Percentiles rank a stretch among this genome's conserved stretches.
Conservation (phyloP, 768 basidiomycete genomes). For the Podaxis sp. region DNA sequence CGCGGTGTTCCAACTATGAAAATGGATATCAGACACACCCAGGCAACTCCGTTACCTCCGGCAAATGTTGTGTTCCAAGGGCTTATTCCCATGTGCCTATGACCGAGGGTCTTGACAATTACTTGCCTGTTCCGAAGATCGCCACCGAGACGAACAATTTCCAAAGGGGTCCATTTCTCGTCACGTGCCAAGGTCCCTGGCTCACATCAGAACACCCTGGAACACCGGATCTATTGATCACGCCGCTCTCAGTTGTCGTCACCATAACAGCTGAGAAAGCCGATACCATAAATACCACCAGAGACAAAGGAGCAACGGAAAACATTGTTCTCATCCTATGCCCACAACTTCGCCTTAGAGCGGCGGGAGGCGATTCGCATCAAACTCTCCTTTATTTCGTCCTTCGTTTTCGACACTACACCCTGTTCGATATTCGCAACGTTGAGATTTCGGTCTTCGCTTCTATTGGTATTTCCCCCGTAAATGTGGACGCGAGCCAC, state of each 20-base stretch:
- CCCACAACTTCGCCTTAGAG: not conserved
- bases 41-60: no score
- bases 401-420: not conserved
- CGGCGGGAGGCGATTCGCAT: not conserved
- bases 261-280: not conserved
- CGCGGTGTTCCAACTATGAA: no score
- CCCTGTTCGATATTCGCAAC: not conserved
- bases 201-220: not conserved
- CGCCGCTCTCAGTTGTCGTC: not conserved
- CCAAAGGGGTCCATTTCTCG: not conserved
- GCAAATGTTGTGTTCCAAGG: no score
- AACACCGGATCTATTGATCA: not conserved
- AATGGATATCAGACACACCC: no score
- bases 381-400: not conserved
- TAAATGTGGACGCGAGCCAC: constrained; percentile 7
- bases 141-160: not conserved
- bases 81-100: no score
- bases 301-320: not conserved
- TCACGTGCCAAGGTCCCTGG: not conserved
- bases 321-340: not conserved
- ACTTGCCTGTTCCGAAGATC: not conserved
- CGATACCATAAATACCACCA: not conserved
- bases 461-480: not conserved
- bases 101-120: no score
- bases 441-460: not conserved